These are phyloP conservation scores for Fusarium fracticaudum DNA, from an alignment of 2,329 filamentous ascomycete species.

Conservation along the genomic window DNA sequence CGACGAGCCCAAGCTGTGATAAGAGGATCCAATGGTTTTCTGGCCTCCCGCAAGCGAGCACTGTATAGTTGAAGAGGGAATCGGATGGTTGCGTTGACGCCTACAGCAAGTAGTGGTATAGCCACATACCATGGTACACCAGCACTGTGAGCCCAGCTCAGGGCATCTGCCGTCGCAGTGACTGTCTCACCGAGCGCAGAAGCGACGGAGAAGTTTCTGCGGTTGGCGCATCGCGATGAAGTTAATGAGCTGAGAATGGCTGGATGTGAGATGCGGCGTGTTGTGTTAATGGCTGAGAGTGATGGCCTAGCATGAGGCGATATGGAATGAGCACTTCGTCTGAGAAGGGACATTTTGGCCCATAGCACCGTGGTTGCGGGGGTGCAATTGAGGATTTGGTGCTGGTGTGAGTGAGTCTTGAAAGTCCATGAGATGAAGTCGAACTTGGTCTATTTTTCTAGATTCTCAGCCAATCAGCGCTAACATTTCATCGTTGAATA, in stretches of 20 bases:
- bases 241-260: slow-evolving; percentile 1
- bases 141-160: slow-evolving; percentile 56
- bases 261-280: slow-evolving; percentile 8
- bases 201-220: slow-evolving; percentile 49
- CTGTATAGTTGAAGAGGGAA: slow-evolving; percentile 59
- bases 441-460: not conserved
- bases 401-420: slow-evolving; percentile 1
- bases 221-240: slow-evolving; percentile 15
- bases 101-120: slow-evolving; percentile 62
- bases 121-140: slow-evolving; percentile 64
- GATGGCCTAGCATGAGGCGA: slow-evolving; percentile 19
- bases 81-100: slow-evolving; percentile 56
- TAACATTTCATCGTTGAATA: not conserved
- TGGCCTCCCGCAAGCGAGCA: slow-evolving; percentile 44
- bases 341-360: slow-evolving; percentile 33
- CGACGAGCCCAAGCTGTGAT: slow-evolving; percentile 46
- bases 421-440: slow-evolving; percentile 25
- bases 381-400: slow-evolving; percentile 1
- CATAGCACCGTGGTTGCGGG: slow-evolving; percentile 9
- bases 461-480: slow-evolving; percentile 20
- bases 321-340: slow-evolving; percentile 13
- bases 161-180: slow-evolving; percentile 53
- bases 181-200: slow-evolving; percentile 48
- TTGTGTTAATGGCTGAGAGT: not conserved
- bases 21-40: slow-evolving; percentile 45